A percentile compares a stretch with the other conserved stretches of the same genome.
Conservation (phyloP, 1,139 yeast species). For the Nakaseomyces kungkrabaensis region DNA sequence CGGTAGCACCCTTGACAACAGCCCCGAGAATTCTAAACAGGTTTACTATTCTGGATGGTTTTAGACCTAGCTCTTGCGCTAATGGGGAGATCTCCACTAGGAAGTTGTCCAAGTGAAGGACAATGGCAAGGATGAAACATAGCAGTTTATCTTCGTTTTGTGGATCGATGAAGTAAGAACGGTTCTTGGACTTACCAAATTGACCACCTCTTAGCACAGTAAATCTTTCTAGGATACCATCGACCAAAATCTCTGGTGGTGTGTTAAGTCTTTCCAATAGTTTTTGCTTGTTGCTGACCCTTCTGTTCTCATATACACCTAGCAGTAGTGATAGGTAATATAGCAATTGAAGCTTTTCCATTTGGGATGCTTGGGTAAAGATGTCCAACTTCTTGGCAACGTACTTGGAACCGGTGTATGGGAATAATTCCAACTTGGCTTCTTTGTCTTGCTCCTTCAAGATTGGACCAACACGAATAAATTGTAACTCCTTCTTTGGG, state of each 20-base stretch:
- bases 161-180: conserved; percentile 72
- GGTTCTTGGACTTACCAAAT: conserved; percentile 64
- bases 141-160: conserved; percentile 76
- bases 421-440: conserved; percentile 47
- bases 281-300: conserved; percentile 50
- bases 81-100: conserved; percentile 68
- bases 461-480: conserved; percentile 52
- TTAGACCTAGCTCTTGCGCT: conserved; percentile 75
- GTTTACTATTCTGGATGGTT: conserved; percentile 61
- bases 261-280: conserved; percentile 53
- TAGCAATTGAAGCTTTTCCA: conserved; percentile 54
- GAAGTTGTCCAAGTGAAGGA: conserved; percentile 69
- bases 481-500: conserved; percentile 53
- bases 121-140: conserved; percentile 63
- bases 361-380: conserved; percentile 38
- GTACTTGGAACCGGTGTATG: conserved; percentile 49
- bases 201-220: conserved; percentile 55
- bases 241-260: conserved; percentile 66
- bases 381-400: conserved; percentile 40
- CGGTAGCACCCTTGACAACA: conserved; percentile 60
- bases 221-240: conserved; percentile 62
- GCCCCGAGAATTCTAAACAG: conserved; percentile 82
- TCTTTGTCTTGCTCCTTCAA: conserved; percentile 41
- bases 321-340: conserved; percentile 71
- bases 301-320: conserved; percentile 69